These are phyloP conservation scores for Schizochytrium sp. DNA, from an alignment of 108 stramenopile species.

Conservation along the genomic window DNA sequence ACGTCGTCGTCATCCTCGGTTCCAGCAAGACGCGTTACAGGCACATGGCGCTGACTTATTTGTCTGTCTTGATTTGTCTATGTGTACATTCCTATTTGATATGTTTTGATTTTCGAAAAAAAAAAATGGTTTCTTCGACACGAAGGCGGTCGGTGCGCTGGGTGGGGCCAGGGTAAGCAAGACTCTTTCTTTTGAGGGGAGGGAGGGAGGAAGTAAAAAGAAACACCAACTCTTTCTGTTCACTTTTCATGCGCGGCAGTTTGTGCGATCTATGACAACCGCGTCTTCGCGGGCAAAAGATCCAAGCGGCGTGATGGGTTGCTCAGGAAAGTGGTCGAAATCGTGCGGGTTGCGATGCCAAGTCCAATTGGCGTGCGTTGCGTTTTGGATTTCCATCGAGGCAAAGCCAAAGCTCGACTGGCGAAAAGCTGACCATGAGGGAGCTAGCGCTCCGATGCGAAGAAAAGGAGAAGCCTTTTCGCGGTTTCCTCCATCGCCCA, in stretches of 20 bases:
- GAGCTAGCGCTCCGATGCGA: conserved; percentile 35
- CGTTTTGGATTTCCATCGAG: conserved; percentile 55
- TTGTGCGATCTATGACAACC: not conserved
- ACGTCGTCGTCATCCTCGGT: too few relatives aligned
- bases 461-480: conserved; percentile 40
- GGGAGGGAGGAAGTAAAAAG: too few relatives aligned
- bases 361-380: conserved; percentile 58
- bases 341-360: conserved; percentile 30
- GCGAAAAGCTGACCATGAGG: conserved; percentile 65
- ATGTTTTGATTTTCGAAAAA: not conserved
- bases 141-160: too few relatives aligned
- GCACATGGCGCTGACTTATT: too few relatives aligned
- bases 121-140: not conserved
- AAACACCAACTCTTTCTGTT: not conserved
- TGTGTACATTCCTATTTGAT: too few relatives aligned
- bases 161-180: too few relatives aligned
- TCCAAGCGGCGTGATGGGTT: not conserved
- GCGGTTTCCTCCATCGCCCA: conserved; percentile 83
- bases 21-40: too few relatives aligned
- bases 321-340: not conserved
- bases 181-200: too few relatives aligned
- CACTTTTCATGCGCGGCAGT: not conserved
- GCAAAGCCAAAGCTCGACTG: conserved; percentile 79
- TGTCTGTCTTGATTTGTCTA: too few relatives aligned
- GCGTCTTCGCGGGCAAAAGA: not conserved